Evolutionary conservation across 176 grass and related monocot species (phyloP).

Genomic region (Coix lacrymajobi): DNA sequence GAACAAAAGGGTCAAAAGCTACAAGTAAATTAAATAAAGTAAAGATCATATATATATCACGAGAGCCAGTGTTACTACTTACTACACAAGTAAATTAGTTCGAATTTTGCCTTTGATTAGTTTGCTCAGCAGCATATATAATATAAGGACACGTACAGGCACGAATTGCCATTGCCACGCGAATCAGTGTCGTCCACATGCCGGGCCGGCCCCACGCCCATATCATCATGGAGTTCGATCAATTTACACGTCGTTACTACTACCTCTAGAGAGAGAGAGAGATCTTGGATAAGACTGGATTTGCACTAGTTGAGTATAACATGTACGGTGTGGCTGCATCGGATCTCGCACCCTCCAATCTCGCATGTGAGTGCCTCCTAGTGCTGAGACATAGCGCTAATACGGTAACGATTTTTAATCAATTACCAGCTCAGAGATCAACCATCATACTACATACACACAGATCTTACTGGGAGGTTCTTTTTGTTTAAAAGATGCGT

Average conservation of each 20-base stretch:
- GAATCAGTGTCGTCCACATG: conserved; percentile 26
- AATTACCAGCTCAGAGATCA: not conserved
- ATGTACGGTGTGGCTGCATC: not conserved
- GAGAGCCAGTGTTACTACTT: not conserved
- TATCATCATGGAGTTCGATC: not conserved
- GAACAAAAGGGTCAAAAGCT: not conserved
- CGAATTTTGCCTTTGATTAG: not conserved
- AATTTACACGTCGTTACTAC: not conserved
- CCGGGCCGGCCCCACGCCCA: not conserved
- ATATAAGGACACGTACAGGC: not conserved
- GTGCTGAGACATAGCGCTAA: conserved; percentile 15
- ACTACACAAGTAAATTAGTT: not conserved
- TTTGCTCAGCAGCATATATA: not conserved
- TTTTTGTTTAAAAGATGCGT: conserved; percentile 9
- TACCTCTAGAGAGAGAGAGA: not conserved
- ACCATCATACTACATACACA: not conserved
- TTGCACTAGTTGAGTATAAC: not conserved
- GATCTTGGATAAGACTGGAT: conserved; percentile 1
- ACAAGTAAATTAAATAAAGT: not conserved
- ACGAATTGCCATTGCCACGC: not conserved
- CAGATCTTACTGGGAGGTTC: not conserved
- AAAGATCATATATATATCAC: not conserved
- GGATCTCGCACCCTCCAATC: conserved; percentile 24
- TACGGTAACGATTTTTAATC: not conserved
- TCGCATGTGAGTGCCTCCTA: conserved; percentile 35